phyloP scores from a whole-genome alignment of 768 basidiomycete species.

The Lentinula sp. region DNA sequence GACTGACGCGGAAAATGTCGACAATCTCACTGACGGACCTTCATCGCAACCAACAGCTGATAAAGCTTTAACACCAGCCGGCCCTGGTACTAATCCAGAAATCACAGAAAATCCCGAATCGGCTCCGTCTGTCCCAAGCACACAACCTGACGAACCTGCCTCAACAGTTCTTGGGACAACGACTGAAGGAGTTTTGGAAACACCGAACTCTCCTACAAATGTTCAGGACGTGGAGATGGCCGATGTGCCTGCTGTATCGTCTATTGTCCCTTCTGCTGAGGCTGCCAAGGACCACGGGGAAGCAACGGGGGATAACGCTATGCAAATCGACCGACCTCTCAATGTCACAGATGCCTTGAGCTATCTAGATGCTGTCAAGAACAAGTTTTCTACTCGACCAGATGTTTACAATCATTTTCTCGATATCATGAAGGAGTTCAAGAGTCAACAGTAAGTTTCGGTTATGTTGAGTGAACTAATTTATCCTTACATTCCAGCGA shows the following conservation, averaged over 20 bases:
- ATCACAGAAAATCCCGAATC: not conserved
- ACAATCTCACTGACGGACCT: not conserved
- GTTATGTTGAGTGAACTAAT: not conserved
- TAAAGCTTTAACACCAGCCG: not conserved
- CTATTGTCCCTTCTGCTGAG: not conserved
- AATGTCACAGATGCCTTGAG: constrained; percentile 92
- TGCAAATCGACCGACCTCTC: constrained; percentile 46
- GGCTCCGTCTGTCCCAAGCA: not conserved
- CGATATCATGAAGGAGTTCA: constrained; percentile 99
- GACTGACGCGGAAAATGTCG: not conserved
- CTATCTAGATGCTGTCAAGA: constrained; percentile 92
- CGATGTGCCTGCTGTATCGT: not conserved
- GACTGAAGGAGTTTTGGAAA: not conserved
- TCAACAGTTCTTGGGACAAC: not conserved
- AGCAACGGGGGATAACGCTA: not conserved
- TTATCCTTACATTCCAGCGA: not conserved
- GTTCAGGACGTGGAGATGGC: not conserved
- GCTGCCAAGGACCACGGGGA: not conserved
- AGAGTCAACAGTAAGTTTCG: constrained; percentile 51
- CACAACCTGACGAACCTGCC: not conserved
- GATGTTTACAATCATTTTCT: constrained; percentile 93
- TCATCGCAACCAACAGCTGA: not conserved
- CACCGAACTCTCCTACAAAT: not conserved
- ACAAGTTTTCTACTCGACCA: constrained; percentile 82
- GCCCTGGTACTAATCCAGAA: not conserved